Percentiles rank a stretch among this genome's conserved stretches.
Evolutionary conservation across 495 filamentous ascomycete species (phyloP).

Genomic region (Neurospora sp.): DNA sequence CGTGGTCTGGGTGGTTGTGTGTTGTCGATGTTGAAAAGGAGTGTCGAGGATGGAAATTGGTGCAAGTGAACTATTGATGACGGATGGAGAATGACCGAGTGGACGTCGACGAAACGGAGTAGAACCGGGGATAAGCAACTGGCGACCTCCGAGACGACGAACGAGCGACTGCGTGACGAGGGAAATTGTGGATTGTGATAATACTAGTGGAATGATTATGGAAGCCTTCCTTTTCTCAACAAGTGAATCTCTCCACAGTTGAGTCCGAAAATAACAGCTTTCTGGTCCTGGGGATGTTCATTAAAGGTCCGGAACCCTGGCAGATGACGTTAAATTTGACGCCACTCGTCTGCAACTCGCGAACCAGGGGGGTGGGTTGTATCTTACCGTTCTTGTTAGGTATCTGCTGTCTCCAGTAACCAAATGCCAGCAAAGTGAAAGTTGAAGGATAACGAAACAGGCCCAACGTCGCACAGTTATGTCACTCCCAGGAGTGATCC

Average conservation of each 20-base stretch:
- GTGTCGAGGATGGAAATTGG: neutral
- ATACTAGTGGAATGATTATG: neutral
- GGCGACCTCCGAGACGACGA: neutral
- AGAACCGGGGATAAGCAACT: neutral
- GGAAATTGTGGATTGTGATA: neutral
- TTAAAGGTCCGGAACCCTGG: neutral
- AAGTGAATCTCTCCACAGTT: neutral
- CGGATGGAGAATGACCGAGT: neutral
- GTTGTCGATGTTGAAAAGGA: neutral
- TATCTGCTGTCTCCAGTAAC: neutral
- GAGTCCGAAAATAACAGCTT: slow-evolving; percentile 1
- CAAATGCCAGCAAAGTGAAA: neutral
- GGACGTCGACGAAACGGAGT: neutral
- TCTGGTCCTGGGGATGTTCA: neutral
- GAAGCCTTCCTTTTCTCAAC: neutral
- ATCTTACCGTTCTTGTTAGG: neutral
- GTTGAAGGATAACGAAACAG: neutral
- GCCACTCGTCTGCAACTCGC: neutral
- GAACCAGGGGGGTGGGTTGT: neutral
- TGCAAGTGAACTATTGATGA: neutral
- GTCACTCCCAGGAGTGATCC: neutral
- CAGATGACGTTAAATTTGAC: slow-evolving; percentile 5
- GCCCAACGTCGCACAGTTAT: neutral
- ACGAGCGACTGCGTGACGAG: neutral
- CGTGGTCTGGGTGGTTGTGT: neutral